Evolutionary conservation across 306 rosid species (phyloP).

Genomic region (barrel medic (Medicago truncatula)): DNA sequence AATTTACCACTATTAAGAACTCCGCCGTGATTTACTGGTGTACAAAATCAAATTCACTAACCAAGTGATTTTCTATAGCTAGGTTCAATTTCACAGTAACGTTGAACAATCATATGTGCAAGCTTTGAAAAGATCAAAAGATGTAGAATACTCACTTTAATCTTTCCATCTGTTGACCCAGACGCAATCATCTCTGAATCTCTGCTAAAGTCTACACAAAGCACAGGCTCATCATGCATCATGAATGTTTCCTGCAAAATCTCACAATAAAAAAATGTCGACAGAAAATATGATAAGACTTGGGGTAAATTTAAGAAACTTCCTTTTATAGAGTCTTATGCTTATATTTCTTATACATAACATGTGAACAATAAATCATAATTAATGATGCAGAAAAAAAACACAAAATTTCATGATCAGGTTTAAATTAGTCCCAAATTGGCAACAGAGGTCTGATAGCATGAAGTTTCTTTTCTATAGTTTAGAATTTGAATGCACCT

Average conservation of each 20-base stretch:
- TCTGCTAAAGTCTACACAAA: constrained; percentile 92
- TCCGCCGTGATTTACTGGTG: background rate
- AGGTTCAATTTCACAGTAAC: constrained; percentile 23
- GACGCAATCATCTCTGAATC: constrained; percentile 98
- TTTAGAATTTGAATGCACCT: constrained; percentile 24
- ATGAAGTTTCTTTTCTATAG: constrained; percentile 16
- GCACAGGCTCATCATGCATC: constrained; percentile 98
- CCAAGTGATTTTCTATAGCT: background rate
- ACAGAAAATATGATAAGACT: constrained; percentile 17
- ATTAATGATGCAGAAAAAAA: constrained; percentile 10
- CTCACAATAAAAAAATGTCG: constrained; percentile 44
- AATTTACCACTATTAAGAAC: background rate
- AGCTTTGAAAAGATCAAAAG: constrained; percentile 22
- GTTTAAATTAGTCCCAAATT: constrained; percentile 18
- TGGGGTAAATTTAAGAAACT: constrained; percentile 15
- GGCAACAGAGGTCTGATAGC: constrained; percentile 14
- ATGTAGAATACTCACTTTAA: constrained; percentile 69
- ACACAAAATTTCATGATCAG: background rate
- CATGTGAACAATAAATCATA: constrained; percentile 20
- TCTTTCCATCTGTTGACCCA: constrained; percentile 97
- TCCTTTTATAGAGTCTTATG: constrained; percentile 22
- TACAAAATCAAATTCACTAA: constrained; percentile 7
- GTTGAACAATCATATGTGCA: background rate
- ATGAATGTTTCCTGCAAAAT: constrained; percentile 89
- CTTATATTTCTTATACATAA: constrained; percentile 4